Evolutionary conservation across 345 rosid genomes (phyloP).

Genomic region (Sonneratia caseolaris): DNA sequence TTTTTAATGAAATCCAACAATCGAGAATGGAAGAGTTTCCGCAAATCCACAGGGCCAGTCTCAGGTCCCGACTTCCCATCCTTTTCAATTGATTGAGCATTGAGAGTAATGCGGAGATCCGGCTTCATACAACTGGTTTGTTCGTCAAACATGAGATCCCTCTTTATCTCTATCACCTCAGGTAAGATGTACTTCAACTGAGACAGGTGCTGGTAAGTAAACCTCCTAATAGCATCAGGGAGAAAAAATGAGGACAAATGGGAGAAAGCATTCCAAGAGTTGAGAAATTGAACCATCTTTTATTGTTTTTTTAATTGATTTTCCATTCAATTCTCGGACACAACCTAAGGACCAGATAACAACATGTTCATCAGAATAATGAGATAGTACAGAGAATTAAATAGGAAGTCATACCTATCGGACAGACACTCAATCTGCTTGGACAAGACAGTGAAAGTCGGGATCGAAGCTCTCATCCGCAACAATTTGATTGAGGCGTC

Average conservation of each 20-base stretch:
- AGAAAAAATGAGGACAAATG: not conserved
- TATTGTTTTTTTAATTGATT: not conserved
- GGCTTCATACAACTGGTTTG: constrained; percentile 67
- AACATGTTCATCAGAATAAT: not conserved
- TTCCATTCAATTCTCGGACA: not conserved
- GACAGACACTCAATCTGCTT: constrained; percentile 54
- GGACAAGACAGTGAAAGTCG: constrained; percentile 44
- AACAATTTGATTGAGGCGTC: constrained; percentile 45
- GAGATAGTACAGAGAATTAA: not conserved
- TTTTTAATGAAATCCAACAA: constrained; percentile 43
- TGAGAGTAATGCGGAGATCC: constrained; percentile 54
- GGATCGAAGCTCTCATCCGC: constrained; percentile 41
- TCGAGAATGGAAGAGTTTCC: constrained; percentile 53
- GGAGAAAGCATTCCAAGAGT: not conserved
- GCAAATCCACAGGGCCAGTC: constrained; percentile 30
- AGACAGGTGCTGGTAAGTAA: constrained; percentile 53
- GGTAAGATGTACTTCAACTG: constrained; percentile 71
- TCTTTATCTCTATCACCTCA: constrained; percentile 65
- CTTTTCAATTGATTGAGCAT: constrained; percentile 33
- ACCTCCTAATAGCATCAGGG: constrained; percentile 49
- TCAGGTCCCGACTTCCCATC: constrained; percentile 27
- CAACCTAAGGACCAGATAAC: not conserved
- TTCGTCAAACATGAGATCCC: constrained; percentile 49
- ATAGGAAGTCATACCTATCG: constrained; percentile 36
- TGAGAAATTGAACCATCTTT: not conserved